Evolutionary conservation across 1,284 basidiomycete species (phyloP), one percentile per base, ranked within the genome.

Genomic region (Abortiporus biennis): DNA sequence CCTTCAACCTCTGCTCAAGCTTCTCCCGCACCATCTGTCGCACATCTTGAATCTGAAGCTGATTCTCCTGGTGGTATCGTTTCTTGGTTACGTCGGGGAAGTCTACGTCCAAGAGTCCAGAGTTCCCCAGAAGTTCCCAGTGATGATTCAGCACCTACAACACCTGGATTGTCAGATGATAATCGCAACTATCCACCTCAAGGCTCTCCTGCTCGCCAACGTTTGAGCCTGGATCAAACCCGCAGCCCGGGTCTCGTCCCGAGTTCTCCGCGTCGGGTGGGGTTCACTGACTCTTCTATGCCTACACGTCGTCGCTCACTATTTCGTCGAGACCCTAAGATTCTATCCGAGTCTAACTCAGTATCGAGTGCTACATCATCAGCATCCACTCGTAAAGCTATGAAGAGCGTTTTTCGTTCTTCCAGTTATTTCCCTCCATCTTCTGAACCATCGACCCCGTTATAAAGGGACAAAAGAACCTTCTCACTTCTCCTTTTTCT

Each of bases 101-200:
- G 72, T 16, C 54, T 72, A 31, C 72, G 72, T 37, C 67, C 69
- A 21, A 65, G 74, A 40, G 64, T 67, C 32, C 69, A 68, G 48
- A 77, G 74, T 47, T 70, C 71, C 1, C 72, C 76, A 15, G 63
- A 71, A 24, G 63, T 62, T 11, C 59, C 64, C 19, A 45, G 25
- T 6, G 54, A 56, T 5, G 51, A 50, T 11, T 49, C 48, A 21
- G 40, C 43, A 24, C 47, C 48, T 6, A 44, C 48, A 5, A 43
- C 47, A 9, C 43, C 48, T 45, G 40, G 22, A 13, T 29, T 31
- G 23, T 43, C 42, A 27, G 36, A 37, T n/a, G 42, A 43, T 31
- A 40, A 47, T 38, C 42, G 40, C 35, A 9, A 35, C 3, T 48
- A 45, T 15, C 16, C 20, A 41, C 17, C 30, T 20, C 36, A 23